phyloP scores from a whole-genome alignment of 1,139 yeast genomes.

The Meyerozyma guilliermondii region DNA sequence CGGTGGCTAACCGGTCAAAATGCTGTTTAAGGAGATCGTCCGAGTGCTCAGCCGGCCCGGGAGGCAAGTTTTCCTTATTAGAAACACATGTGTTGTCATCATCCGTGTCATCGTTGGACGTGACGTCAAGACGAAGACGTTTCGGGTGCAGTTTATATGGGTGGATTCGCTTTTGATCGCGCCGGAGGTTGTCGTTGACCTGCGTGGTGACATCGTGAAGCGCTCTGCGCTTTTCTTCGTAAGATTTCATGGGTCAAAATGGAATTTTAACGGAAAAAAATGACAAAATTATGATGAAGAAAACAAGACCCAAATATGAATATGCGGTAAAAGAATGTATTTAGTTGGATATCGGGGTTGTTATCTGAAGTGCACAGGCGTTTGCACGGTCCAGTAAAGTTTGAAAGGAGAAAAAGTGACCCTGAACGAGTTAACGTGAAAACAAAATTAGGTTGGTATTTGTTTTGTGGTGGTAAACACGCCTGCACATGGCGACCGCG shows the following conservation, averaged over 20 bases:
- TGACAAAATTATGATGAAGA: not conserved
- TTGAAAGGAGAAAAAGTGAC: not conserved
- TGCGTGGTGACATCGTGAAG: slow-evolving; percentile 1
- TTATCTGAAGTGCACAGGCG: not conserved
- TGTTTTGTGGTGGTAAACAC: slow-evolving; percentile 2
- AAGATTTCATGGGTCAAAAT: not conserved
- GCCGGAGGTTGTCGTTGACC: not conserved
- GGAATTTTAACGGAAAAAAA: not conserved
- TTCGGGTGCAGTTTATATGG: not conserved
- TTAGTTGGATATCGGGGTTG: not conserved
- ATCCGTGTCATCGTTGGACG: slow-evolving; percentile 1
- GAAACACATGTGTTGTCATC: slow-evolving; percentile 1
- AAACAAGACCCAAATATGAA: not conserved
- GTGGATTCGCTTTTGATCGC: not conserved
- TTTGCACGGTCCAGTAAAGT: not conserved
- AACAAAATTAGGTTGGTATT: not conserved
- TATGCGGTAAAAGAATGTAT: not conserved
- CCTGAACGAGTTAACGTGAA: not conserved
- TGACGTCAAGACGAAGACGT: not conserved
- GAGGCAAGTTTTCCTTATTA: slow-evolving; percentile 2
- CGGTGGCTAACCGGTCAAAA: not conserved
- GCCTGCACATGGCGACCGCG: slow-evolving; percentile 2
- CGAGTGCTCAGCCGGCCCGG: slow-evolving; percentile 1
- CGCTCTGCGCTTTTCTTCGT: slow-evolving; percentile 1
- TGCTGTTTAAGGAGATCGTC: slow-evolving; percentile 1